Evolutionary conservation across 164 flowering plant genomes (phyloP), one percentile per base, ranked within the genome.

Genomic region (Vitis riparia): DNA sequence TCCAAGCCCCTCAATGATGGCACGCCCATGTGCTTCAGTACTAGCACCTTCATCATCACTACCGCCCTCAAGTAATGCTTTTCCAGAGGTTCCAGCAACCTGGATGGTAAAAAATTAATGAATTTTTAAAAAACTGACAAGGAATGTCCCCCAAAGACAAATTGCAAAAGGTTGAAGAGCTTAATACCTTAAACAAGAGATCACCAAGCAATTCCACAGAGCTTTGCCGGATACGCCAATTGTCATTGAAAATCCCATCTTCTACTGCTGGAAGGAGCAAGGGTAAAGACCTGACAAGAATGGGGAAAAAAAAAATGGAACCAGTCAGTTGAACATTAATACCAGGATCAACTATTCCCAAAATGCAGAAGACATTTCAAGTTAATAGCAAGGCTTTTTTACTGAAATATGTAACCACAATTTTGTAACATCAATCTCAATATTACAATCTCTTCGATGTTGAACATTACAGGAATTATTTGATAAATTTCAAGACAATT

Each of bases 11-110:
- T 91, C 98, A 78, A 96, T 93, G 57, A 96, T 96, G 62, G 99
- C 99, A 71, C 99, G 93, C 11, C 99, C 99, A 52, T 96, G 99
- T 55, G 99, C 99, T 75, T 96, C 99, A 73, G 99, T 96, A 73
- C 99, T 96, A 58, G 99, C 76, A 74, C 99, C 99, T 82, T 96
- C 99, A 90, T 96, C 99, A 80, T 96, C 99, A 82, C 99, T 96
- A 17, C 99, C 99, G 75, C 99, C 99, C 81, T 96, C 99, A 71
- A 96, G 97, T 71, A 93, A 83, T 63, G 99, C 98, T 82, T 96
- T 96, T 49, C 99, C 99, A 71, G 99, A 91, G 63, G 99, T 96
- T 69, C 99, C 99, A 77, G 99, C 99, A 82, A 96, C 99, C 99
- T 95, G 80, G 56, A 74, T 44, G 8, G 23, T 30, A 48, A 27